phyloP scores from a whole-genome alignment of 228 moss, liverwort and hornwort species.

The Sphagnum fallax region DNA sequence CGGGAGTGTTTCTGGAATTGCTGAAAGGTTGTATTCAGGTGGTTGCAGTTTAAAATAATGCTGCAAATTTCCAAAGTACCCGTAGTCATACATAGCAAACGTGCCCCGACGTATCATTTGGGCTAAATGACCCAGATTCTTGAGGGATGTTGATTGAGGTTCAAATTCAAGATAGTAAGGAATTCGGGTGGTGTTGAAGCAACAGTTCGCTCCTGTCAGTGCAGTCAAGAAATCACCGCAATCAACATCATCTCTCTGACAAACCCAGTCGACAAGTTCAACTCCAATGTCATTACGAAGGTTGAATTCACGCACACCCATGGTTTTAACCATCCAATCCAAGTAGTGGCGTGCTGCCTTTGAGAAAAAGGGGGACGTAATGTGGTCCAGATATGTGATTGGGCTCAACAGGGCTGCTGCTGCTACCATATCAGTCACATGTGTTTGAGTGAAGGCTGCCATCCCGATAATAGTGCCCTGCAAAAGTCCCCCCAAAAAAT shows the following conservation, averaged over 20 bases:
- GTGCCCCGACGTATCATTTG: conserved; percentile 91
- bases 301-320: conserved; percentile 81
- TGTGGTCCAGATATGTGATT: conserved; percentile 81
- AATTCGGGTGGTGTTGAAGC: conserved; percentile 78
- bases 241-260: conserved; percentile 51
- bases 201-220: conserved; percentile 89
- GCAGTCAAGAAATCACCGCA: conserved; percentile 73
- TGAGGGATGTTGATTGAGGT: conserved; percentile 90
- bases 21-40: conserved; percentile 53
- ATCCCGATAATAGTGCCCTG: conserved; percentile 94
- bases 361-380: conserved; percentile 65
- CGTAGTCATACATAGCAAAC: conserved; percentile 75
- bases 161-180: conserved; percentile 79
- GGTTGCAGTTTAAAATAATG: conserved; percentile 59
- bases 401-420: conserved; percentile 86
- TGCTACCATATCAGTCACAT: conserved; percentile 46
- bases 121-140: conserved; percentile 87
- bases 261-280: conserved; percentile 68
- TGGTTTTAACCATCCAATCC: conserved; percentile 68
- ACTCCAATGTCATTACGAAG: conserved; percentile 74
- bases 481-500: not conserved
- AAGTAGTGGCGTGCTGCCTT: conserved; percentile 75
- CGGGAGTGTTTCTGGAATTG: conserved; percentile 51
- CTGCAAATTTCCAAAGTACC: conserved; percentile 66
- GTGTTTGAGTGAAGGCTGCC: conserved; percentile 68